Evolutionary conservation across 176 grass and related monocot species (phyloP).

Genomic region (Cenchrus fungigraminus): DNA sequence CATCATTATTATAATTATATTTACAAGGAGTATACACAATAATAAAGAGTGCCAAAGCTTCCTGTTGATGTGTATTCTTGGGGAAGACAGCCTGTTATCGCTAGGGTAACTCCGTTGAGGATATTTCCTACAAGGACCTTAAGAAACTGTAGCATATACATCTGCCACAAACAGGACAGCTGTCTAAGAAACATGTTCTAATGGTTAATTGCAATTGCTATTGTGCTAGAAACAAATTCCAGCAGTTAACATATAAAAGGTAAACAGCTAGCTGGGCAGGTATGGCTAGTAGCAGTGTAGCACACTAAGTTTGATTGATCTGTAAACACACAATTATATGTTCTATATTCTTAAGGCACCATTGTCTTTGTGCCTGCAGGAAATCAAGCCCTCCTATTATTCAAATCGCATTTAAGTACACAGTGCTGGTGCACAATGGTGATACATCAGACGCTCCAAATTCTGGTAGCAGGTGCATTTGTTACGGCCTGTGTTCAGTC

Average conservation of each 20-base stretch:
- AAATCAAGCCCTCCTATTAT: conserved; percentile 72
- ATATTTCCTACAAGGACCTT: conserved; percentile 8
- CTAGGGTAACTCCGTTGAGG: not conserved
- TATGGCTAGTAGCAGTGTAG: not conserved
- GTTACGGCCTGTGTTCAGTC: not conserved
- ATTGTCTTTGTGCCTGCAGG: conserved; percentile 37
- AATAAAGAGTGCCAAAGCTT: not conserved
- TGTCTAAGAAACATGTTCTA: conserved; percentile 10
- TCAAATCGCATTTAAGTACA: conserved; percentile 96
- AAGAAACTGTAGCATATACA: conserved; percentile 33
- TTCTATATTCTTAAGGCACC: not conserved
- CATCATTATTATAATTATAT: conserved; percentile 15
- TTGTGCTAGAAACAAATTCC: not conserved
- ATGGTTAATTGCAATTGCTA: conserved; percentile 17
- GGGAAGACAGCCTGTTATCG: not conserved
- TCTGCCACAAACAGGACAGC: not conserved
- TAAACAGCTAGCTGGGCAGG: not conserved
- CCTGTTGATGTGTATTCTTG: not conserved
- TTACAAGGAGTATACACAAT: conserved; percentile 18
- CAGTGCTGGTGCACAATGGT: conserved; percentile 60
- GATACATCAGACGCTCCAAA: conserved; percentile 47
- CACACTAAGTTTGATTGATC: conserved; percentile 5
- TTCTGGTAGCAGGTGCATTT: conserved; percentile 49
- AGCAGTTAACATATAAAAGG: not conserved
- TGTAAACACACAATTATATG: conserved; percentile 10